phyloP scores from a whole-genome alignment of 2,329 filamentous ascomycete species.

The Ceratocystis destructans region DNA sequence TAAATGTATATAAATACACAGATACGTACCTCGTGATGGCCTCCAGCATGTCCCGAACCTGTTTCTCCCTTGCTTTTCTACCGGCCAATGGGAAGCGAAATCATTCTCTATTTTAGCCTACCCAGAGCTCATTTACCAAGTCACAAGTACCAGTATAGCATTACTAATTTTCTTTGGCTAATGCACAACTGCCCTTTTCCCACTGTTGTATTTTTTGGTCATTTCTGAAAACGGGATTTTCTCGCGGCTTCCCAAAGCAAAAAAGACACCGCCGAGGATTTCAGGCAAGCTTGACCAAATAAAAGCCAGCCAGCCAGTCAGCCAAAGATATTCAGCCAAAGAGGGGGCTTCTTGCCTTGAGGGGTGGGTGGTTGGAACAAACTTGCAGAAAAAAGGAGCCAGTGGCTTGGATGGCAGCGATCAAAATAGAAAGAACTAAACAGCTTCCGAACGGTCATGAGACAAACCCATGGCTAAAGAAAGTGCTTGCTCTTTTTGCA shows the following conservation, averaged over 20 bases:
- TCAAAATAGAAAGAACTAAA: conserved; percentile 14
- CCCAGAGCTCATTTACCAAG: not conserved
- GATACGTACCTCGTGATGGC: not conserved
- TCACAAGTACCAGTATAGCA: not conserved
- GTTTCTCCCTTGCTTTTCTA: not conserved
- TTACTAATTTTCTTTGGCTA: no score
- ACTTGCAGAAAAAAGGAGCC: not conserved
- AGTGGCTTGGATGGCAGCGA: conserved; percentile 15
- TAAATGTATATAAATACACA: not conserved
- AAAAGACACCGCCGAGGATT: not conserved
- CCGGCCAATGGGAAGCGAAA: not conserved
- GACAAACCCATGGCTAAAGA: not conserved
- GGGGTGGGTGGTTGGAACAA: not conserved
- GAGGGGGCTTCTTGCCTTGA: no score
- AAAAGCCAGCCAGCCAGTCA: not conserved
- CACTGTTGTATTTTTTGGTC: no score
- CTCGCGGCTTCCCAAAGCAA: no score
- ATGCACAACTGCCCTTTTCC: no score
- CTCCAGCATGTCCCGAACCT: not conserved
- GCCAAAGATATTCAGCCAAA: not conserved
- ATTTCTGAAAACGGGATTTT: no score
- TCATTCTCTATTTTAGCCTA: not conserved
- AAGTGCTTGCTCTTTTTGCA: not conserved
- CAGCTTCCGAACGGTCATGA: not conserved
- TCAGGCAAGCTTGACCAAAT: not conserved